These are phyloP conservation scores for Metschnikowia dekortorum DNA, from an alignment of 805 yeast species.

Conservation along the genomic window DNA sequence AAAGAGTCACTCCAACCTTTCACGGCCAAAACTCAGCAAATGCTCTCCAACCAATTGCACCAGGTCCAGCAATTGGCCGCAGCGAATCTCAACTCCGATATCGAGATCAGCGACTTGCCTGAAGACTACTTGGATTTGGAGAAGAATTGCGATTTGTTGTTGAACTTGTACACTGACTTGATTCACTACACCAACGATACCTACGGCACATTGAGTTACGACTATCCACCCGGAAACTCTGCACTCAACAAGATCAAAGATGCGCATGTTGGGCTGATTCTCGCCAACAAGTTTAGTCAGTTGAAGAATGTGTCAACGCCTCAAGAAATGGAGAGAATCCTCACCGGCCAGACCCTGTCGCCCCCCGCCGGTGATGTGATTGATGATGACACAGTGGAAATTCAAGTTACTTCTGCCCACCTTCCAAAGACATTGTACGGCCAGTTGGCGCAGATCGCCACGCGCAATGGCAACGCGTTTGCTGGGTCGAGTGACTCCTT, in stretches of 20 bases:
- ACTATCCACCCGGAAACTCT: slow-evolving; percentile 66
- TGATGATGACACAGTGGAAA: slow-evolving; percentile 19
- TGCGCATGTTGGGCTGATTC: slow-evolving; percentile 56
- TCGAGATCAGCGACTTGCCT: slow-evolving; percentile 71
- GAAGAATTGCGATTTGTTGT: slow-evolving; percentile 59
- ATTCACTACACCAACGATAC: slow-evolving; percentile 45
- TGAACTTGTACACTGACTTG: slow-evolving; percentile 52
- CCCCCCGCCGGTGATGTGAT: slow-evolving; percentile 2
- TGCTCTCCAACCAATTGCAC: slow-evolving; percentile 60
- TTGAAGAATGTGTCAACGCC: slow-evolving; percentile 62
- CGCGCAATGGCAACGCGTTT: slow-evolving; percentile 43
- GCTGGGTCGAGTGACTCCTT: slow-evolving; percentile 46
- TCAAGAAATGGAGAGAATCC: slow-evolving; percentile 59
- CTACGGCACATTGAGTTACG: slow-evolving; percentile 71
- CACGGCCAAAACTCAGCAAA: slow-evolving; percentile 54
- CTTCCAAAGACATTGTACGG: slow-evolving; percentile 73
- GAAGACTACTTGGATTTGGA: slow-evolving; percentile 67
- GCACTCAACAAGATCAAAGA: slow-evolving; percentile 54
- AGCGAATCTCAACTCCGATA: slow-evolving; percentile 29
- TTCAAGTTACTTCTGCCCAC: slow-evolving; percentile 31
- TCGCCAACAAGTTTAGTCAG: slow-evolving; percentile 53
- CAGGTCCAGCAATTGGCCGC: slow-evolving; percentile 40
- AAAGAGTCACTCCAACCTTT: slow-evolving; percentile 47
- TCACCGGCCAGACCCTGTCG: slow-evolving; percentile 31
- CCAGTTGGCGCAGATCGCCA: slow-evolving; percentile 57